phyloP scores from a whole-genome alignment of 1,284 basidiomycete species.

The Malassezia equina region DNA sequence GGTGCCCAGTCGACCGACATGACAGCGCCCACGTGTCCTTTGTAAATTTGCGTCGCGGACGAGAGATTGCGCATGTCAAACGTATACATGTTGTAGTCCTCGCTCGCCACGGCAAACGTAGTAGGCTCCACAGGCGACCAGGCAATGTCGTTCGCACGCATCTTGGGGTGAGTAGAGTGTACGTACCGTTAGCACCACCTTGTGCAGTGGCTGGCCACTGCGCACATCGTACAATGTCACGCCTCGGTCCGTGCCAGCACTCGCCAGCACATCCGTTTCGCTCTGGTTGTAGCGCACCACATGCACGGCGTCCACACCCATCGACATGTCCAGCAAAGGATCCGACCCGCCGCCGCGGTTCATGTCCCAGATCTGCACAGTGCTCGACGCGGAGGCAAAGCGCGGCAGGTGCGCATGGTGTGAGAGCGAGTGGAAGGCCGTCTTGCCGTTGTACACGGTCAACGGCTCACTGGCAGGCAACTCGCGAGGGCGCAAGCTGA shows the following conservation, averaged over 20 bases:
- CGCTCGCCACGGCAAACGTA: constrained; percentile 77
- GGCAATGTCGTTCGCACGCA: constrained; percentile 64
- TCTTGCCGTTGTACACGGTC: constrained; percentile 35
- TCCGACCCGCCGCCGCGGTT: constrained; percentile 64
- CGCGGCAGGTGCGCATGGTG: constrained; percentile 76
- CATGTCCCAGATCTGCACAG: constrained; percentile 96
- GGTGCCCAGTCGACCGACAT: constrained; percentile 54
- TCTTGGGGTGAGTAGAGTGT: constrained; percentile 32
- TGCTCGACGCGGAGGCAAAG: constrained; percentile 86
- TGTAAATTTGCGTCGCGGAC: constrained; percentile 84
- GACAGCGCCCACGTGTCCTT: constrained; percentile 90
- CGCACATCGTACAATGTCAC: constrained; percentile 93
- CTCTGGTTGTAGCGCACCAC: constrained; percentile 84
- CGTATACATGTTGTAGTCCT: constrained; percentile 97
- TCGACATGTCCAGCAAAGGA: constrained; percentile 35
- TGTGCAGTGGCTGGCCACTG: constrained; percentile 82
- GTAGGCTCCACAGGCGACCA: constrained; percentile 97
- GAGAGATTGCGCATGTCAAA: constrained; percentile 84
- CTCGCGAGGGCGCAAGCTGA: constrained; percentile 30
- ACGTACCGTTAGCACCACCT: constrained; percentile 75
- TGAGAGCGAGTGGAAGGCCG: constrained; percentile 66
- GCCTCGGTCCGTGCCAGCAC: constrained; percentile 84
- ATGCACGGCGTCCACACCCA: constrained; percentile 67
- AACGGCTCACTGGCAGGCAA: constrained; percentile 33
- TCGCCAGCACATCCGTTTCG: constrained; percentile 83